These are phyloP conservation scores for Avena eriantha DNA, from an alignment of 176 grass and related monocot genomes.

Conservation along the genomic window DNA sequence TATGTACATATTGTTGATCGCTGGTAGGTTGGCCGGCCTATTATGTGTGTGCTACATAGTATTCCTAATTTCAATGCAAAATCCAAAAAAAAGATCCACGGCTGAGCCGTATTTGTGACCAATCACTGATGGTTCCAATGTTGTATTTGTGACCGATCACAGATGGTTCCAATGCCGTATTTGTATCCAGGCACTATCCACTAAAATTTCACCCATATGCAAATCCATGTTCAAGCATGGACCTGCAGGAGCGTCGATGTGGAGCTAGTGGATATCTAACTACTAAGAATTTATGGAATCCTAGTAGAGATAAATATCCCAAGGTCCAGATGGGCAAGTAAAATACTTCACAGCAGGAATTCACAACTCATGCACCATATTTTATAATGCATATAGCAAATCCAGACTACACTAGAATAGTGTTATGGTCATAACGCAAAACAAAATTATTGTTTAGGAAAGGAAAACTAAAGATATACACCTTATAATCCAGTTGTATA, in stretches of 20 bases:
- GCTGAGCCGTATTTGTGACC: neutral
- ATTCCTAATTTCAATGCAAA: neutral
- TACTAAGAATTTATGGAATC: constrained; percentile 4
- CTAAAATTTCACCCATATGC: neutral
- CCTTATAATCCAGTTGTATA: neutral
- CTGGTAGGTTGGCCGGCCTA: neutral
- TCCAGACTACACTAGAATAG: constrained; percentile 28
- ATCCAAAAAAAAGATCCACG: neutral
- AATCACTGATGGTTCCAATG: neutral
- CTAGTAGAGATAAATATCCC: constrained; percentile 15
- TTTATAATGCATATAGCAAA: constrained; percentile 20
- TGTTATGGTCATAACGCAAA: constrained; percentile 7
- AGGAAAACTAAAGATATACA: neutral
- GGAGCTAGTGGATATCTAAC: constrained; percentile 13
- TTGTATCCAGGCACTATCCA: neutral
- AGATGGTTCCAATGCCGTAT: neutral
- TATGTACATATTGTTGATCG: neutral
- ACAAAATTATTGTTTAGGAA: neutral
- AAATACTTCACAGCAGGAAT: neutral
- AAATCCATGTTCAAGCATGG: neutral
- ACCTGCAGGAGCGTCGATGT: neutral
- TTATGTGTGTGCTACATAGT: neutral
- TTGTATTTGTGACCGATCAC: too few relatives aligned
- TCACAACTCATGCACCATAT: constrained; percentile 1
- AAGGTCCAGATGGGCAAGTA: neutral